These are phyloP conservation scores for Apiospora marii DNA, from an alignment of 2,329 filamentous ascomycete species.

Conservation along the genomic window DNA sequence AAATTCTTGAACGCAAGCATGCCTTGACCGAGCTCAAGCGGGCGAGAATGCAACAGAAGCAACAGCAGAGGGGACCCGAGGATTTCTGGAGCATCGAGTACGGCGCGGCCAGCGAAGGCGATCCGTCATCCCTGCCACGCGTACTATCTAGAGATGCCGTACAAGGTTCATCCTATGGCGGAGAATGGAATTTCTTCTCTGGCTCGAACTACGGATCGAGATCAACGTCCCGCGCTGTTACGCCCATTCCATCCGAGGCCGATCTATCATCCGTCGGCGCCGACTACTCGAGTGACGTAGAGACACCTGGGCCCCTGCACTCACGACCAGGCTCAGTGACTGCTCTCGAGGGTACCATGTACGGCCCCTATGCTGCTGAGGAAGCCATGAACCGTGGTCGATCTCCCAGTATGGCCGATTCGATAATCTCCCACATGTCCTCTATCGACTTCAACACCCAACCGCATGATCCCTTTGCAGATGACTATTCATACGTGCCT, in stretches of 20 bases:
- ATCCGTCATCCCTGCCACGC: conserved; percentile 46
- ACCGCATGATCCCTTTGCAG: conserved; percentile 73
- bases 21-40: conserved; percentile 65
- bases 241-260: conserved; percentile 44
- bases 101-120: conserved; percentile 66
- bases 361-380: conserved; percentile 66
- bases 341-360: conserved; percentile 81
- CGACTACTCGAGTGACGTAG: conserved; percentile 59
- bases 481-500: conserved; percentile 92
- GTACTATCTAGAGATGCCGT: conserved; percentile 34
- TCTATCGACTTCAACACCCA: conserved; percentile 66
- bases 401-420: conserved; percentile 83
- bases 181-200: conserved; percentile 31
- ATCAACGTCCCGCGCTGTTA: conserved; percentile 47
- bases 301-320: conserved; percentile 60
- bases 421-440: conserved; percentile 75
- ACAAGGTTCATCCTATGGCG: background rate
- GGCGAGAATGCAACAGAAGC: conserved; percentile 58
- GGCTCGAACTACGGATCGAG: conserved; percentile 57
- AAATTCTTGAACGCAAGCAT: conserved; percentile 66
- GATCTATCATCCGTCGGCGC: conserved; percentile 42
- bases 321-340: conserved; percentile 60
- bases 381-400: conserved; percentile 68
- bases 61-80: conserved; percentile 54
- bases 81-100: conserved; percentile 88